Base-by-base conservation (phyloP, 768 basidiomycete species). In the Mycena maculata region DNA sequence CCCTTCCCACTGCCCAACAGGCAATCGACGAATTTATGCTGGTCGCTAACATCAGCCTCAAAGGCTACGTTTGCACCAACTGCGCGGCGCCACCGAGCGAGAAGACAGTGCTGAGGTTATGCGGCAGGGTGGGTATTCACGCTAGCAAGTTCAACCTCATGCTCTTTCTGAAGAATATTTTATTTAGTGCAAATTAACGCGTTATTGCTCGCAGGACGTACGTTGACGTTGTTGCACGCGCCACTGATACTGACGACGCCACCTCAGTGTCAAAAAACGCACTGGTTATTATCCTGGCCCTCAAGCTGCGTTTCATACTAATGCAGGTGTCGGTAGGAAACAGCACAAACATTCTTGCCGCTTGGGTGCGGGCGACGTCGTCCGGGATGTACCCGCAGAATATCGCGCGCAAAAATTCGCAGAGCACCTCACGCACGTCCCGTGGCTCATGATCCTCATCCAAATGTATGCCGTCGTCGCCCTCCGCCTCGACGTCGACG, bases 361-460 rank as follows among this genome's bases (percentile, higher is more conserved):
- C 2, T 36, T 48, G 22, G 54, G 62, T n/a, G 52, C 62, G 8
- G 62, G 45, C 27, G 52, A 47, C 23, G 27, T 56, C 25, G 52
- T 42, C 18, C 62, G 62, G 16, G 42, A 63, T n/a, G 62, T 63
- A 0, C 44, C 62, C 23, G 13, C 25, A 9, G 62, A 63, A 48
- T 55, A 56, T 20, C 53, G 54, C 33, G 62, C 62, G 3, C 62
- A 63, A 31, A 48, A 38, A 53, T 63, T 63, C 25, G 54, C 54
- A 33, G 45, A 56, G 31, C 50, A 56, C 16, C 44, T 63, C 15
- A 54, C 36, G 20, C 62, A 27, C n/a, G 53, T 63, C 5, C 54
- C 62, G 12, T 63, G 62, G 62, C 52, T 63, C 44, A 63, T 63
- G 31, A 56, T 45, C 31, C 53, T 63, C 62, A 53, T 63, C 54